Evolutionary conservation across 2,329 filamentous ascomycete genomes (phyloP), one percentile per base, ranked within the genome.

Genomic region (Myriosclerotinia curreyana): DNA sequence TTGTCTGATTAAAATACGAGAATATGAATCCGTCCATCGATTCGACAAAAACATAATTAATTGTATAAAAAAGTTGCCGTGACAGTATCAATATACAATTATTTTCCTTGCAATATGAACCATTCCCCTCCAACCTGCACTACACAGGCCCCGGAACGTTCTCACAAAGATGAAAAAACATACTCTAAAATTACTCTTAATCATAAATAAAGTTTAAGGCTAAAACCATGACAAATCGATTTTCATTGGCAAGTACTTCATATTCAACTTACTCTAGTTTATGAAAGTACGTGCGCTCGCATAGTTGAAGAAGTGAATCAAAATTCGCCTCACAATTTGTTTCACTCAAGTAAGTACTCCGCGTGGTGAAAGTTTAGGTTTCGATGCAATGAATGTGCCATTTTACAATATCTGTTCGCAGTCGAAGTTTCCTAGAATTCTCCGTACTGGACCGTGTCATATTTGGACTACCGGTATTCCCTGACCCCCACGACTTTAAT

Each of bases 241-340:
- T 46, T 9, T 56, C 42, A 22, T 34, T 15, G 4, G 12, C 34
- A 22, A 20, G 20, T 17, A 11, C 12, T 20, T 20, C 12, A 6
- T 17, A 9, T 48, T n/a, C n/a, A n/a, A n/a, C 3, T 31, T 34
- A 7, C 40, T 40, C 38, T n/a, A 7, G 31, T 46, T 22, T 15
- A 31, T 17, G 11, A 31, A 22, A 22, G 25, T 15, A 17, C 34
- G 44, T 56, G 42, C 42, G 17, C 40, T 42, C n/a, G 51, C 51
- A 58, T 52, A 46, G 40, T 28, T 49, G 48, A 17, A 56, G 25
- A 34, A 34, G 28, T 56, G 60, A 63, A 63, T 40, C 60, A 58
- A 28, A 49, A 48, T 31, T 49, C 44, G 52, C 52, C 34, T n/a
- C 60, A 63, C 52, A 42, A 63, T 20, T 58, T 48, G 60, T 63